Percentiles rank a stretch among this genome's conserved stretches.
These are phyloP conservation scores for Kregervanrija delftensis DNA, from an alignment of 805 yeast genomes.

Conservation along the genomic window DNA sequence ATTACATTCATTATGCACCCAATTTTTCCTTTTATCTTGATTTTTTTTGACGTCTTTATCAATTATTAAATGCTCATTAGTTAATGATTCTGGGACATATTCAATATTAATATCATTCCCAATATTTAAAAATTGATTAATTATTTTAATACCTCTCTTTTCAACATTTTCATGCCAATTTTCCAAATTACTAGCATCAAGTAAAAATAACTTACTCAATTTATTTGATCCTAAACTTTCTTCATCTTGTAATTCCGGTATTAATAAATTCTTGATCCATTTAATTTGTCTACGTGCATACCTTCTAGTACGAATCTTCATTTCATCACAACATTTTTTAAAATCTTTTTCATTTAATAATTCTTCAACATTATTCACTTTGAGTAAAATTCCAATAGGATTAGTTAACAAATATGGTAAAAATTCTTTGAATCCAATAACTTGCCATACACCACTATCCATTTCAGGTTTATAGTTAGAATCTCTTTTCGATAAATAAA, in stretches of 20 bases:
- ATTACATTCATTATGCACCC: constrained; percentile 68
- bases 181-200: constrained; percentile 70
- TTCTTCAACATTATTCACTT: not conserved
- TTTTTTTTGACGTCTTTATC: constrained; percentile 7
- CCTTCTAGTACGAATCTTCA: constrained; percentile 80
- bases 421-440: constrained; percentile 88
- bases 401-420: constrained; percentile 40
- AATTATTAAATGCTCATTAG: constrained; percentile 6
- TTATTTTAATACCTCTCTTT: constrained; percentile 46
- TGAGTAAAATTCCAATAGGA: not conserved
- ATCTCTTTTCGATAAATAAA: constrained; percentile 28
- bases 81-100: constrained; percentile 16
- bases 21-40: constrained; percentile 23
- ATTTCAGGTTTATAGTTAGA: constrained; percentile 31
- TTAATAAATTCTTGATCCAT: constrained; percentile 75
- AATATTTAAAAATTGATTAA: constrained; percentile 24
- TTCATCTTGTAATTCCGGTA: constrained; percentile 51
- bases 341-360: constrained; percentile 19
- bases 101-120: constrained; percentile 3
- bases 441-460: constrained; percentile 86
- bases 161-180: constrained; percentile 56
- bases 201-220: constrained; percentile 58
- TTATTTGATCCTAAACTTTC: constrained; percentile 36
- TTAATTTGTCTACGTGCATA: constrained; percentile 86
- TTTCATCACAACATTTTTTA: constrained; percentile 50